A percentile compares a stretch with the other conserved stretches of the same genome.
Evolutionary conservation across 129 eudicot genomes (phyloP).

Genomic region (Saussurea involucrata): DNA sequence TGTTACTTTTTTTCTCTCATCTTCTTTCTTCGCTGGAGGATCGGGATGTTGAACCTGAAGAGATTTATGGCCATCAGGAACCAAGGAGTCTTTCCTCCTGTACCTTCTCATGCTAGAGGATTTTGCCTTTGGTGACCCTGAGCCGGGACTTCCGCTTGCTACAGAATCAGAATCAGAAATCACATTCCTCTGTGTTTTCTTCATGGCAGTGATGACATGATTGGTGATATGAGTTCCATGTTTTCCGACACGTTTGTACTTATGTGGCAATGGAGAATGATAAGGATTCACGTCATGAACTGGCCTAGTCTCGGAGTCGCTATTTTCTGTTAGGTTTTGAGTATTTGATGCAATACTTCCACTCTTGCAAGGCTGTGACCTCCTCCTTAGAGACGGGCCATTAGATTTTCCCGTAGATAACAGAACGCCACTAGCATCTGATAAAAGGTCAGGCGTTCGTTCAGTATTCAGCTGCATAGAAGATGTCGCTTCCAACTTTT

Average conservation of each 20-base stretch:
- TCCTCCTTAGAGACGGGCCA: slow-evolving; percentile 36
- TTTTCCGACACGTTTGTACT: slow-evolving; percentile 32
- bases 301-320: slow-evolving; percentile 45
- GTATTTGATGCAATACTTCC: slow-evolving; percentile 61
- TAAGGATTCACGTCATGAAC: slow-evolving; percentile 26
- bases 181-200: slow-evolving; percentile 48
- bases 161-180: slow-evolving; percentile 42
- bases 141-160: slow-evolving; percentile 26
- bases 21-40: slow-evolving; percentile 8
- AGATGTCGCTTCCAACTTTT: slow-evolving; percentile 30
- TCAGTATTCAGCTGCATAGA: slow-evolving; percentile 9
- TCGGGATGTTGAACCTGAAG: slow-evolving; percentile 24
- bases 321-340: slow-evolving; percentile 38
- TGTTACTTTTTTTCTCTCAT: slow-evolving; percentile 34
- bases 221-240: slow-evolving; percentile 39
- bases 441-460: slow-evolving; percentile 25
- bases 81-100: slow-evolving; percentile 34
- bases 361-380: slow-evolving; percentile 46
- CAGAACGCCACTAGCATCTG: slow-evolving; percentile 32
- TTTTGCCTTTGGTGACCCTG: slow-evolving; percentile 30
- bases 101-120: slow-evolving; percentile 30
- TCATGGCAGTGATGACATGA: slow-evolving; percentile 33
- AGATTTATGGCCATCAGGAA: slow-evolving; percentile 26
- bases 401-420: slow-evolving; percentile 28
- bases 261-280: slow-evolving; percentile 30